Base-by-base conservation (phyloP, 1,139 yeast genomes). In the Blastobotrys malaysiensis region DNA sequence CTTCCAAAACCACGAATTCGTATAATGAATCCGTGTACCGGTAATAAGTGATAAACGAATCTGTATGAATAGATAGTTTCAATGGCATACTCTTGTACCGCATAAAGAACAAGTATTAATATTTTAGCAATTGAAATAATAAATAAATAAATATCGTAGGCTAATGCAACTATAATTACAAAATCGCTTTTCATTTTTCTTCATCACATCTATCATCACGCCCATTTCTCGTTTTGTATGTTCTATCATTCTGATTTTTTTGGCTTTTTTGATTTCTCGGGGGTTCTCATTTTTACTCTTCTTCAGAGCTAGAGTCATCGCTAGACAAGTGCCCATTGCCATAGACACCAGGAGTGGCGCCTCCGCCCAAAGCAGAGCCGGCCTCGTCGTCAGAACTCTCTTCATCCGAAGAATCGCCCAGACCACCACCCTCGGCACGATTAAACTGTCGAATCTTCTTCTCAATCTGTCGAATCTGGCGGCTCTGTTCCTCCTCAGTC, bases 391-490 rank as follows among this genome's bases (percentile, higher is more conserved):
- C 27, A 22, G 46, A 45, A 16, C 44, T 19, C 22, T 39, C 44
- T 19, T 47, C 52, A 18, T 51, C 50, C 11, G 53, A 50, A 7
- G 50, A 47, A 19, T 51, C 53, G 31, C 46, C 49, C n/a, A 26
- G 43, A 16, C 16, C 39, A 11, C 24, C 26, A 13, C 46, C 46
- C 9, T 51, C 16, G 26, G 45, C 46, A 3, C 31, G 27, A 21
- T 87, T 89, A 68, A 90, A 84, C 64, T 88, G 83, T 56, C 88
- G 88, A 62, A 91, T 77, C 72, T 88, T 91, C 69, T 84, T 83
- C 72, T 87, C 87, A 69, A 91, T 81, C 66, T 84, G 86, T 66
- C 88, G 96, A 67, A 91, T 85, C 72, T 89, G 89, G 63, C 86
- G 86, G 48, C 81, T 78, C 65, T 84, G 88, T 61, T 84, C 89